Evolutionary conservation across 2,329 filamentous ascomycete genomes (phyloP).

Genomic region (Drechmeria coniospora): DNA sequence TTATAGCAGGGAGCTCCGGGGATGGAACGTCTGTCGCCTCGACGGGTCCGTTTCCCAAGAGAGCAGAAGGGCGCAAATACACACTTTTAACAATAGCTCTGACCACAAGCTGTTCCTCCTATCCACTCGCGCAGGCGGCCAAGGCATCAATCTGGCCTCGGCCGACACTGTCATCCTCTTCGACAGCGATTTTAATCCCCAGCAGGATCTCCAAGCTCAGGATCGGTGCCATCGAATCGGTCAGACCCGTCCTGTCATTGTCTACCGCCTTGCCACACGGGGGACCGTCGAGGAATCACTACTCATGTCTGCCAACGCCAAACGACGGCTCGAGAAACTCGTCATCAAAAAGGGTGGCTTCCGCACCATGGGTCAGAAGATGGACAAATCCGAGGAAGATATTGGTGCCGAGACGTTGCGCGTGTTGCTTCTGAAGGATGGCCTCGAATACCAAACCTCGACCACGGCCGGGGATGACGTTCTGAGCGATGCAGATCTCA

Average conservation of each 20-base stretch:
- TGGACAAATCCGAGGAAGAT: slow-evolving; percentile 33
- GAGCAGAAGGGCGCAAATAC: slow-evolving; percentile 55
- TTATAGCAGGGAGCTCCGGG: slow-evolving; percentile 61
- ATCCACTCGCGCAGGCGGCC: slow-evolving; percentile 80
- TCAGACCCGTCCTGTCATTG: slow-evolving; percentile 78
- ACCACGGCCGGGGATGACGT: slow-evolving; percentile 41
- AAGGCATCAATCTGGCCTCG: slow-evolving; percentile 84
- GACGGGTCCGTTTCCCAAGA: slow-evolving; percentile 73
- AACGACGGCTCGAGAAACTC: slow-evolving; percentile 80
- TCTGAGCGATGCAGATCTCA: slow-evolving; percentile 60
- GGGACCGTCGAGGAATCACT: slow-evolving; percentile 84
- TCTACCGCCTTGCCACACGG: slow-evolving; percentile 86
- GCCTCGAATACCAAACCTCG: slow-evolving; percentile 44
- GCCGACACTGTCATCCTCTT: slow-evolving; percentile 90
- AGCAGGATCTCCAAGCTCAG: slow-evolving; percentile 92
- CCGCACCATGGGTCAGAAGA: slow-evolving; percentile 49
- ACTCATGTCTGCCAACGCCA: slow-evolving; percentile 76
- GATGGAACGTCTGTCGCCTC: slow-evolving; percentile 76
- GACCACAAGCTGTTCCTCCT: slow-evolving; percentile 67
- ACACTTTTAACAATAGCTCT: slow-evolving; percentile 52
- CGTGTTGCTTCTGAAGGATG: slow-evolving; percentile 54
- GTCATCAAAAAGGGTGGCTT: slow-evolving; percentile 92
- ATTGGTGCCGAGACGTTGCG: slow-evolving; percentile 47
- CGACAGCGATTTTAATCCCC: slow-evolving; percentile 83
- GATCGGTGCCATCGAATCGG: slow-evolving; percentile 92